Evolutionary conservation across 1,284 basidiomycete species (phyloP).

Genomic region (Gymnopus androsaceus): DNA sequence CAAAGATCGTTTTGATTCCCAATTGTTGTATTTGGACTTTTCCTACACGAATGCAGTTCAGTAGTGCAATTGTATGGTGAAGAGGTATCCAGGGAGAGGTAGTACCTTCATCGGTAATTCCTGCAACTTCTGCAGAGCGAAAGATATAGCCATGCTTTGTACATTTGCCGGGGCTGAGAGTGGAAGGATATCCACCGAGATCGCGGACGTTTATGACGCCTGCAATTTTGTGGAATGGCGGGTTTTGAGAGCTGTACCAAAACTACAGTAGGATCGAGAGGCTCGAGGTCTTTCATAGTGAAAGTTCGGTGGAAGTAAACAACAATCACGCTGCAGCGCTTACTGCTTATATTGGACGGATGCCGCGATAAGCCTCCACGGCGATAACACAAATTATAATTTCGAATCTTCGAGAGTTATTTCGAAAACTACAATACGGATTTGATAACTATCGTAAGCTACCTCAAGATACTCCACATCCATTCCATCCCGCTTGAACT

Average conservation of each 20-base stretch:
- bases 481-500: not conserved
- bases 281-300: constrained; percentile 51
- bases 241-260: constrained; percentile 58
- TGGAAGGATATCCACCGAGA: constrained; percentile 61
- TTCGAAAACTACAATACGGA: no score
- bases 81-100: not conserved
- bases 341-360: no score
- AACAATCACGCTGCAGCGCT: no score
- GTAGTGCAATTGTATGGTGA: not conserved
- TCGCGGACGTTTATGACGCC: constrained; percentile 76
- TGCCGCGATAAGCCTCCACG: no score
- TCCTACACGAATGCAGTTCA: constrained; percentile 46
- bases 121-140: constrained; percentile 70
- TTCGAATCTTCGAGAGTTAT: no score
- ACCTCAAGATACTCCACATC: no score
- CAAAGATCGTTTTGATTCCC: constrained; percentile 68
- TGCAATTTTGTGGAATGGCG: constrained; percentile 65
- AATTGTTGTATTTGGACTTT: constrained; percentile 55
- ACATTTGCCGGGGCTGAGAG: constrained; percentile 41
- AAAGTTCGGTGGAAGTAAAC: no score
- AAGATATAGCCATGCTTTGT: constrained; percentile 60
- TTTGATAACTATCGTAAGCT: no score
- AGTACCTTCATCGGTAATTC: constrained; percentile 66
- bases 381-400: no score
- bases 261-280: constrained; percentile 67